Evolutionary conservation across 129 eudicot genomes (phyloP).

Genomic region (Erigeron canadensis): DNA sequence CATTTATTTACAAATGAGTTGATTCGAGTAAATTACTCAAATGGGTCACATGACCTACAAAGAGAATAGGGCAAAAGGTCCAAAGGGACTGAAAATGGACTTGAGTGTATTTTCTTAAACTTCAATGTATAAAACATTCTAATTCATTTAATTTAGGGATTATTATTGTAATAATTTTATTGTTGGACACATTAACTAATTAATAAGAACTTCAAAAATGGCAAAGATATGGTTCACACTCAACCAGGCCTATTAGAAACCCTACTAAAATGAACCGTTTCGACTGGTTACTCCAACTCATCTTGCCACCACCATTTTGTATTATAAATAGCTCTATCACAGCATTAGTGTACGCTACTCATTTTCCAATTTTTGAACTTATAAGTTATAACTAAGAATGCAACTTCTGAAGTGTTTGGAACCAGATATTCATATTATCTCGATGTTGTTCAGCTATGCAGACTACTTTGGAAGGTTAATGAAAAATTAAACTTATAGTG

Average conservation of each 20-base stretch:
- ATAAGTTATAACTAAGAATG: too few species aligned
- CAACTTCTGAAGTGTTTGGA: too few species aligned
- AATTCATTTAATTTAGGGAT: background rate
- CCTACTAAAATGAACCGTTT: background rate
- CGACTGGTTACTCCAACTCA: background rate
- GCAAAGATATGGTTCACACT: background rate
- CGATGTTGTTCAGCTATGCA: constrained; percentile 7
- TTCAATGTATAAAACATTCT: background rate
- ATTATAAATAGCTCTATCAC: background rate
- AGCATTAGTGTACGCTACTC: too few species aligned
- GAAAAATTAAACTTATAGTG: background rate
- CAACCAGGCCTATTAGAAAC: background rate
- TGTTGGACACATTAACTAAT: background rate
- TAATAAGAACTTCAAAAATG: background rate
- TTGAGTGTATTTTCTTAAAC: background rate
- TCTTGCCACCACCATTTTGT: background rate
- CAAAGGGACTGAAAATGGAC: background rate
- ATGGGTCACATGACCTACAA: too few species aligned
- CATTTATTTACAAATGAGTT: too few species aligned
- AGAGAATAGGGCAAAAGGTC: background rate
- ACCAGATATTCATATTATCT: background rate
- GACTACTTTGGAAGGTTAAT: background rate
- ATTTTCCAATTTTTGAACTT: too few species aligned
- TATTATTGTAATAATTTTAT: background rate
- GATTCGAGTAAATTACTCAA: too few species aligned